Percentiles rank a stretch among this genome's conserved stretches.
phyloP scores from a whole-genome alignment of 2,329 filamentous ascomycete genomes.

The Raffaelea arxii region DNA sequence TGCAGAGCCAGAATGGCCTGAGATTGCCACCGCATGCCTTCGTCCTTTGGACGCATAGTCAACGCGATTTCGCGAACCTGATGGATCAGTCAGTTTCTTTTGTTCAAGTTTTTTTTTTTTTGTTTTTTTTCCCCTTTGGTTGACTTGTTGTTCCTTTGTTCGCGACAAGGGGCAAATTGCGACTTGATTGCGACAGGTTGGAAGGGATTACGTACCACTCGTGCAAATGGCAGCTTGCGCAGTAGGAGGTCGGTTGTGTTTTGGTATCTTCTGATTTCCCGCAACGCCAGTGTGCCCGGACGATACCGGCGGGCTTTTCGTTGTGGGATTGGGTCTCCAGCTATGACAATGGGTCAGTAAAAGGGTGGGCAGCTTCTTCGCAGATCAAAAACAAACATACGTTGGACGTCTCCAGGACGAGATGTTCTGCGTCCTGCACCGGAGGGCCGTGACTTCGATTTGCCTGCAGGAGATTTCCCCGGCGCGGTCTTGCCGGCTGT shows the following conservation, averaged over 20 bases:
- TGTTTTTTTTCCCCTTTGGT: too few species aligned
- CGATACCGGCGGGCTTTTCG: constrained; percentile 55
- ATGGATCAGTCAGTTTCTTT: not conserved
- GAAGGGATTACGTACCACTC: constrained; percentile 43
- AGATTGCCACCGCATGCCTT: constrained; percentile 86
- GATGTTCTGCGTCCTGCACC: constrained; percentile 17
- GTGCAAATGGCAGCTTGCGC: constrained; percentile 68
- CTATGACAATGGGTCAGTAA: constrained; percentile 28
- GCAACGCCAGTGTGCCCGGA: constrained; percentile 76
- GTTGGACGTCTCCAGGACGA: constrained; percentile 30
- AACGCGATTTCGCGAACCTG: constrained; percentile 65
- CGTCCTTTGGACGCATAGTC: constrained; percentile 48
- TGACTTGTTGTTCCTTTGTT: too few species aligned
- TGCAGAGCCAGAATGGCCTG: constrained; percentile 89
- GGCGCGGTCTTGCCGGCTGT: constrained; percentile 2
- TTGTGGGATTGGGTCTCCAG: constrained; percentile 62
- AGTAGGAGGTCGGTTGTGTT: constrained; percentile 81
- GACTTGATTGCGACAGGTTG: not conserved
- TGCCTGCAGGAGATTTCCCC: not conserved
- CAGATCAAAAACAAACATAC: constrained; percentile 20
- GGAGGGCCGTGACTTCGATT: constrained; percentile 3
- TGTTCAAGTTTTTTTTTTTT: too few species aligned
- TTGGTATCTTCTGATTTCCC: constrained; percentile 88
- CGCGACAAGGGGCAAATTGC: too few species aligned
- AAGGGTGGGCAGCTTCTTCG: not conserved